Base-by-base conservation (phyloP, 1,284 basidiomycete genomes). In the Pseudozyma sp. region DNA sequence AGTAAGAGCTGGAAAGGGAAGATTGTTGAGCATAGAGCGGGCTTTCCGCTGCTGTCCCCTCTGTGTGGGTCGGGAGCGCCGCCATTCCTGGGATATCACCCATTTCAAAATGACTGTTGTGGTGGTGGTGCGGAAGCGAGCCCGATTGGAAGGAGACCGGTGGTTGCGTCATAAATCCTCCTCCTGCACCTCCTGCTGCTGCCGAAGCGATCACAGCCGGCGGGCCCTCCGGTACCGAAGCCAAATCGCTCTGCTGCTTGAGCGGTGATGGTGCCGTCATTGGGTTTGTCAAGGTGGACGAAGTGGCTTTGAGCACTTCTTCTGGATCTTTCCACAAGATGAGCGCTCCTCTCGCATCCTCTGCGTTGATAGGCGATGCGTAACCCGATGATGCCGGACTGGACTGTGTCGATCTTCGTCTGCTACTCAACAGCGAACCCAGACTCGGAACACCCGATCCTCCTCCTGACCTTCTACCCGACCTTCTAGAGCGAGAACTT, bases 11-110 rank as follows among this genome's bases (percentile, higher is more conserved):
- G 19, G 72, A 75, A 44, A 70, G 48, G 9, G 57, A 70, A 14
- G 72, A 75, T 25, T 75, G 72, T 49, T 75, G 72, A n/a, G 72
- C 67, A 13, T 67, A 70, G 12, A 75, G 60, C 4, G 72, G 72
- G 12, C 67, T 75, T 39, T 66, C 68, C 12, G n/a, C 19, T n/a
- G 56, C 25, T 16, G 25, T 31, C 25, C 25, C n/a, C n/a, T 62
- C 59, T 18, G 52, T 52, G 9, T 42, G 44, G 12, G 59, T 54
- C 14, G 61, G 36, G 1, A 60, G 10, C n/a, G 61, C 53, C 13
- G 60, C 56, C 66, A 69, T 69, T 13, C 66, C 66, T 13, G 59
- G 59, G 13, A 59, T 54, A 16, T 36, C 14, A 19, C 51, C 3
- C 25, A 31, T 31, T 31, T 36, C 18, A 40, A 43, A 42, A 10